Conservation (phyloP, 768 basidiomycete species). For the Mycena polygramma region DNA sequence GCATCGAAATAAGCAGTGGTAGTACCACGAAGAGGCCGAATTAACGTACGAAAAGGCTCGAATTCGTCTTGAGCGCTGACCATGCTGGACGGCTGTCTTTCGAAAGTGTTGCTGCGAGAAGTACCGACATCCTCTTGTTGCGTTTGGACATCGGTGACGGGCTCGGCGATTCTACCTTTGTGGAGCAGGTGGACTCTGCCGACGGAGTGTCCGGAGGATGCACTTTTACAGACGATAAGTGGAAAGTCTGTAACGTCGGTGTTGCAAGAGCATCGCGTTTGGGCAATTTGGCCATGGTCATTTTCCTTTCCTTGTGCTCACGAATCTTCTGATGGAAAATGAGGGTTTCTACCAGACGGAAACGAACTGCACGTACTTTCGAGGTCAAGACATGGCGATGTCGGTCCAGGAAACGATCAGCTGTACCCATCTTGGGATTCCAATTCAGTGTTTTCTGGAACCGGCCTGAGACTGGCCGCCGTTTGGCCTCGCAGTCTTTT, state of each 20-base stretch:
- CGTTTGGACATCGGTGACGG: conserved; percentile 18
- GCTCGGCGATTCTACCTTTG: conserved; percentile 29
- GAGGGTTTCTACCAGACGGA: not conserved
- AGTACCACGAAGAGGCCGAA: not conserved
- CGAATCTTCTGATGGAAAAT: conserved; percentile 30
- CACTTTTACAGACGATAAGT: not conserved
- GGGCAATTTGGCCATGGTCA: conserved; percentile 13
- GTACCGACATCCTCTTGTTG: conserved; percentile 33
- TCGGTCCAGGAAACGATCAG: conserved; percentile 30
- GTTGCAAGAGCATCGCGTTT: conserved; percentile 9
- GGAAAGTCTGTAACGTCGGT: conserved; percentile 14
- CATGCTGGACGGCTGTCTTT: conserved; percentile 26
- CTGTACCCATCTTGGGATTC: conserved; percentile 27
- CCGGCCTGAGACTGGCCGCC: conserved; percentile 33
- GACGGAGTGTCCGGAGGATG: conserved; percentile 23
- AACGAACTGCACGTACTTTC: conserved; percentile 22
- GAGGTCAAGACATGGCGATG: conserved; percentile 34
- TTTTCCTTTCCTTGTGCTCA: conserved; percentile 24
- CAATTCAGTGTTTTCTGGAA: conserved; percentile 27
- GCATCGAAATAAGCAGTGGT: not conserved
- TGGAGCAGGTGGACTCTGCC: conserved; percentile 32
- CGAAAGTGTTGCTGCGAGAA: conserved; percentile 37
- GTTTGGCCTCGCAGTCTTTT: conserved; percentile 25
- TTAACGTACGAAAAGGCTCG: conserved; percentile 36
- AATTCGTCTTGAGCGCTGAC: conserved; percentile 37